Evolutionary conservation across 176 grass and related monocot species (phyloP), one percentile per base, ranked within the genome.

Genomic region (Luzula sylvatica): DNA sequence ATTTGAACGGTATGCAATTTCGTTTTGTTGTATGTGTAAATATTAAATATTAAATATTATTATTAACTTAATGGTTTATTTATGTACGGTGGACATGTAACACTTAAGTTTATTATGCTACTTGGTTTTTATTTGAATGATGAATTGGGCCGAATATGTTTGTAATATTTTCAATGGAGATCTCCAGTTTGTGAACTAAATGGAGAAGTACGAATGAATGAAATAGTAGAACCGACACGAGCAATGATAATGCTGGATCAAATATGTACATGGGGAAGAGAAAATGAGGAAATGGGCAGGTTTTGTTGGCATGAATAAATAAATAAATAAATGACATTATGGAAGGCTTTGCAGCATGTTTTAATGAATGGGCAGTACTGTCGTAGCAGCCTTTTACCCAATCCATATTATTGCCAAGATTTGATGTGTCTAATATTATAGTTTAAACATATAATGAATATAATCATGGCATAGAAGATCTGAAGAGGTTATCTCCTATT

Each of bases 221-320:
- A 4, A 32, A 26, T 64, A 46, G 3, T 30, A 64, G 41, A 64
- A 46, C 59, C 59, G 59, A 64, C 59, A 64, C 59, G 20, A 46
- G 59, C 15, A 27, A 64, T 64, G 15, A 64, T 64, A 15, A 64
- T 64, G 43, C 15, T 64, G 26, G 40, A 64, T 48, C 43, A 64
- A 64, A 49, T 49, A 30, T 49, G 25, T 64, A 16, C 59, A 64
- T 32, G 42, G 0, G n/a, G 43, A 42, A 23, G 22, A 46, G 14
- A 0, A 4, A 50, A 50, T 3, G n/a, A 32, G 23, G n/a, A 15
- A 48, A 27, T 27, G 58, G 40, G 58, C 20, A 48, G 41, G 23
- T 35, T 35, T 9, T 9, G 5, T 35, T 35, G 30, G 30, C 9
- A 35, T 35, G 9, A 35, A 35, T 35, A 35, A 35, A 35, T 35